These are phyloP conservation scores for Nicotiana otophora DNA, from an alignment of 257 asterid species.

Conservation along the genomic window DNA sequence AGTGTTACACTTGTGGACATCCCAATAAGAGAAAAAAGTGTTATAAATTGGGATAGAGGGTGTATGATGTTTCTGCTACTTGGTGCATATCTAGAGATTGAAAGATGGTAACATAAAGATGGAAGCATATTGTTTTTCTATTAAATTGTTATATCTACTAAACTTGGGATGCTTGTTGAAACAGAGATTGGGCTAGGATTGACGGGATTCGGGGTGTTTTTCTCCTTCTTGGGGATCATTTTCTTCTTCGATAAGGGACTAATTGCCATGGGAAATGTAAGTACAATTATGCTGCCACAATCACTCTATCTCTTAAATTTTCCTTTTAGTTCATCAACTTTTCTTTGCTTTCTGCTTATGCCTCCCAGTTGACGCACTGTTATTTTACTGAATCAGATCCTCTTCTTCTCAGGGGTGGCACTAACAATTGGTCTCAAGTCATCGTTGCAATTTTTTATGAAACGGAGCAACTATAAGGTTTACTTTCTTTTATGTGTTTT, in stretches of 20 bases:
- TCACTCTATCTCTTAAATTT: conserved; percentile 8
- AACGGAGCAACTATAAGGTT: conserved; percentile 87
- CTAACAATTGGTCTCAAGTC: conserved; percentile 88
- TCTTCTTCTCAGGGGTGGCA: conserved; percentile 88
- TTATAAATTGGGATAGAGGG: not conserved
- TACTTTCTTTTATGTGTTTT: not conserved
- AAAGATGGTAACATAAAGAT: not conserved
- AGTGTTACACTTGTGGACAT: not conserved
- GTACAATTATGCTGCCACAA: conserved; percentile 21
- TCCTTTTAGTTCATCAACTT: conserved; percentile 11
- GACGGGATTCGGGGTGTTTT: conserved; percentile 90
- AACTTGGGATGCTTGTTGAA: conserved; percentile 19
- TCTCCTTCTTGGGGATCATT: conserved; percentile 79
- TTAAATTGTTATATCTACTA: conserved; percentile 13
- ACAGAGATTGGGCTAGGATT: conserved; percentile 95
- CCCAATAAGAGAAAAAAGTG: not conserved
- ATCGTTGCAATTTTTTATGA: conserved; percentile 83
- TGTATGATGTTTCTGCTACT: not conserved
- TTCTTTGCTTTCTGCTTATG: not conserved
- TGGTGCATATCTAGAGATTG: not conserved
- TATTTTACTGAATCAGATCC: conserved; percentile 54
- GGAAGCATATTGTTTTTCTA: not conserved
- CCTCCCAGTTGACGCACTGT: conserved; percentile 12
- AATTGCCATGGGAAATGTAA: conserved; percentile 94
- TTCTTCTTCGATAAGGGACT: conserved; percentile 93